Evolutionary conservation across 257 asterid species (phyloP).

Genomic region (Schizonepeta tenuifolia): DNA sequence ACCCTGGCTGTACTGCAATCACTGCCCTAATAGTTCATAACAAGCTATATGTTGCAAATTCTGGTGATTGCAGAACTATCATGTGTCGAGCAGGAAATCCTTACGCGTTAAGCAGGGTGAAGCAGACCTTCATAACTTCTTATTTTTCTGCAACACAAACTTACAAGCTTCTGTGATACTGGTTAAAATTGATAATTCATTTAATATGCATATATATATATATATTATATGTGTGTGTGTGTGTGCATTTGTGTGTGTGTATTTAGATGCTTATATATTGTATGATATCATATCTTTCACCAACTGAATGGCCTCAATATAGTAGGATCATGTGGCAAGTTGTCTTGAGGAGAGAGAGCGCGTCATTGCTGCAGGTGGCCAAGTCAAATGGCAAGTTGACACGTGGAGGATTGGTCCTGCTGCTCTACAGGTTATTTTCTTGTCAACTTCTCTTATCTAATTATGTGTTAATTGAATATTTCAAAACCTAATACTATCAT

Average conservation of each 20-base stretch:
- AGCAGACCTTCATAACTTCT: constrained; percentile 28
- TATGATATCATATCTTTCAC: constrained; percentile 14
- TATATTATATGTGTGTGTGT: no score
- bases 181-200: no score
- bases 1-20: constrained; percentile 97
- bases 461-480: background rate
- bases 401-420: constrained; percentile 96
- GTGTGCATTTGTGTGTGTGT: background rate
- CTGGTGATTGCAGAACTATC: constrained; percentile 93
- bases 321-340: constrained; percentile 96
- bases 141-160: background rate
- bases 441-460: constrained; percentile 17
- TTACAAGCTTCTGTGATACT: background rate
- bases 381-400: constrained; percentile 86
- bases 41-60: constrained; percentile 90
- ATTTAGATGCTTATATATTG: background rate
- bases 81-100: constrained; percentile 78
- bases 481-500: background rate
- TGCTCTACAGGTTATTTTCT: constrained; percentile 81
- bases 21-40: constrained; percentile 69
- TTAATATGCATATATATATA: no score
- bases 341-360: constrained; percentile 89
- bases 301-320: constrained; percentile 41
- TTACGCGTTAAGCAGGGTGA: constrained; percentile 82
- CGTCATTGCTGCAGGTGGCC: constrained; percentile 67